Conservation (phyloP, 257 asterid genomes). For the Lithospermum erythrorhizon region DNA sequence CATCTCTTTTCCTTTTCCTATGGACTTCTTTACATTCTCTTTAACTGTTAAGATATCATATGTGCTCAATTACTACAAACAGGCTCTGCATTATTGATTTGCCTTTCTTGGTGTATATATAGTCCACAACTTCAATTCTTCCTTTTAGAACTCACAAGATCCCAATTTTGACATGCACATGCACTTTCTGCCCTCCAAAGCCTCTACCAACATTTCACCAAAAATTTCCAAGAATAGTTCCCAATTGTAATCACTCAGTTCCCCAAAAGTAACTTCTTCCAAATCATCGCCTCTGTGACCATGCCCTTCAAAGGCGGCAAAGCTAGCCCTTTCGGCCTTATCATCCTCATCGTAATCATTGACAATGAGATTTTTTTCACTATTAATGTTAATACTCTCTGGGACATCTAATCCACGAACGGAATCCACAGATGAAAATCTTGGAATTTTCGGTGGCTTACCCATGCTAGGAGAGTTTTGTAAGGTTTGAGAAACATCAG, state of each 20-base stretch:
- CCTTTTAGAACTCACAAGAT: slow-evolving; percentile 62
- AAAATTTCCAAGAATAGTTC: slow-evolving; percentile 48
- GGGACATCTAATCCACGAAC: slow-evolving; percentile 19
- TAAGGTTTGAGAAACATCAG: slow-evolving; percentile 9
- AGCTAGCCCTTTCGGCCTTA: slow-evolving; percentile 29
- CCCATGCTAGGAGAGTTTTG: slow-evolving; percentile 20
- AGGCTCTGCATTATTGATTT: too few relatives aligned
- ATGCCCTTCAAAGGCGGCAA: slow-evolving; percentile 29
- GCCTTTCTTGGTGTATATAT: too few relatives aligned
- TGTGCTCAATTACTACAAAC: neutral
- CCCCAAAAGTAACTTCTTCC: slow-evolving; percentile 51
- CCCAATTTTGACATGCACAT: slow-evolving; percentile 68
- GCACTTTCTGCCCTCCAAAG: slow-evolving; percentile 59
- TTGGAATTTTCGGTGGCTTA: slow-evolving; percentile 41
- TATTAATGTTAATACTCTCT: slow-evolving; percentile 7
- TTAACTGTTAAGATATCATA: too few relatives aligned
- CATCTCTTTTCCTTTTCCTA: neutral
- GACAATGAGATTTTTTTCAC: slow-evolving; percentile 6
- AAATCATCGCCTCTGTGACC: slow-evolving; percentile 23
- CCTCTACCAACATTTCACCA: slow-evolving; percentile 40
- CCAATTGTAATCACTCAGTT: slow-evolving; percentile 63
- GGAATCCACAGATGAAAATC: slow-evolving; percentile 32
- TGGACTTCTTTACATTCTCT: neutral
- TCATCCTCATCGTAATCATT: slow-evolving; percentile 13
- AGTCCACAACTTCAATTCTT: neutral